Evolutionary conservation across 2,329 filamentous ascomycete species (phyloP), one percentile per base, ranked within the genome.

Genomic region (Pseudogymnoascus destructans): DNA sequence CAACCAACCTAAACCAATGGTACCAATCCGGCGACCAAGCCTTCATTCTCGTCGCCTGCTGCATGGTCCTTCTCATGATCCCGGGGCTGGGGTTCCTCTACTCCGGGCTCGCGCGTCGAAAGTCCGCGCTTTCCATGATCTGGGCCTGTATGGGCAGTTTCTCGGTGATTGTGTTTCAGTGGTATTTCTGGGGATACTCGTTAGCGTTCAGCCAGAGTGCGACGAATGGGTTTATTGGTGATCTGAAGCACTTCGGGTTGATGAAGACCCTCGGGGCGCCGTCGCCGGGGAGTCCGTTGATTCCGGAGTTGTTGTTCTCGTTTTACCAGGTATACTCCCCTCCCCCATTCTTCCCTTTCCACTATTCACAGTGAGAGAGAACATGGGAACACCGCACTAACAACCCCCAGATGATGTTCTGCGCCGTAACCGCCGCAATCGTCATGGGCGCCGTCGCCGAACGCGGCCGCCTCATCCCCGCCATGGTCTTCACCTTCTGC

Each of bases 151-250:
- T 98, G 88, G 92, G 87, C 71, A 93, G 90, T 52, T 87, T 87
- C 70, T 91, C 88, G 54, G 84, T 97, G 69, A 79, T 96, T 71
- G 86, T 88, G 59, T 96, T 98, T 77, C 93, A 98, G 75, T 98
- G 93, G 93, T 97, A 96, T 70, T 96, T 98, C 73, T 97, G 93
- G 92, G 93, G 93, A 35, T 98, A 95, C 73, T 95, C 92, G 11
- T 78, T 98, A 61, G 91, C 92, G 57, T 96, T 97, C 74, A 93
- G 87, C 68, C 78, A 80, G 42, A 83, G 82, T 11, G 87, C 85
- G 3, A 89, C 81, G 64, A 96, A 88, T 74, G 86, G 88, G 57
- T 97, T 87, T 75, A 97, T 98, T 69, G 93, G 93, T 58, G 83
- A 97, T 71, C 75, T 98, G 59, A 79, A 84, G 65, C 87, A 95